Evolutionary conservation across 1,284 basidiomycete species (phyloP), one percentile per base, ranked within the genome.

Genomic region (Trichosporon asahii): DNA sequence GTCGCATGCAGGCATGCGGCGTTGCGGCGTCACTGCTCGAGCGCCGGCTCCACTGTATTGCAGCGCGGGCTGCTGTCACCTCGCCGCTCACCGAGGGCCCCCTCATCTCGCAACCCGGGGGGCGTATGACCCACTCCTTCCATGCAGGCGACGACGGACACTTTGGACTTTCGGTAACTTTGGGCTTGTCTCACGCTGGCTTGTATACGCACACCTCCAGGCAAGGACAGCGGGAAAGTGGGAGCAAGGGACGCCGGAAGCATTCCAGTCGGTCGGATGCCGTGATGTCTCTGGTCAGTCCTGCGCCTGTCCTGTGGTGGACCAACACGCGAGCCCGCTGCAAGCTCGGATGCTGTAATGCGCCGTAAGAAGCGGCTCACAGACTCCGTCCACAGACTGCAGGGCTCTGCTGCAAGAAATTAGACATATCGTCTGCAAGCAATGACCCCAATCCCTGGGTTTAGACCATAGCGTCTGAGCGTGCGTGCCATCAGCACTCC

Each of bases 241-340:
- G 49, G 23, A 53, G 49, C 49, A 53, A 53, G 49, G 49, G 49
- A 53, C 49, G 49, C 49, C 49, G 49, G 49, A 53, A 53, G 49
- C 49, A 53, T 53, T 53, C 49, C 49, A 53, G 49, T 53, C 21
- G 49, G 49, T 53, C 15, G 9, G 49, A 53, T 53, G 49, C 49
- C 49, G 49, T 53, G 49, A 53, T 53, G 40, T 44, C 18, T 44
- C 12, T 44, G n/a, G n/a, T n/a, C n/a, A n/a, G n/a, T n/a, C n/a
- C 40, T 15, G 15, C 2, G 15, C 2, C 15, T 2, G 37, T 12
- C 18, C 37, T 12, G 12, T n/a, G 40, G 40, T n/a, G 40, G 49
- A 23, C 44, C 15, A 46, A 46, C 44, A 46, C 44, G 44, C 44
- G 21, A 53, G 49, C 49, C 49, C n/a, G 23, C 23, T 37, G 35